Base-by-base conservation (phyloP, 768 basidiomycete genomes). In the Mycena maculata region DNA sequence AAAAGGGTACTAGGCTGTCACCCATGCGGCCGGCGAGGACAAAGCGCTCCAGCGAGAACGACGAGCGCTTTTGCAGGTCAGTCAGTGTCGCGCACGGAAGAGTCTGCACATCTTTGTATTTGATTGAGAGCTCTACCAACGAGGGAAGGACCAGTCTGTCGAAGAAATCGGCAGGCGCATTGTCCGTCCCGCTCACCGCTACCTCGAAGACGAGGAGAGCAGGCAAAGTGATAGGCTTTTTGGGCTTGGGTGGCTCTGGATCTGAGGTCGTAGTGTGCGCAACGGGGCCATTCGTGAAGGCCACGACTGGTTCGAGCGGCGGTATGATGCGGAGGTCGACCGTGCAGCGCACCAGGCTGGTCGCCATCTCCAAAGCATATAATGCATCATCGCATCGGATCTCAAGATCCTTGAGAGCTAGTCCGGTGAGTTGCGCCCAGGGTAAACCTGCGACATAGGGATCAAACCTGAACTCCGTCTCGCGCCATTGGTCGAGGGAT, bases 61-160 rank as follows among this genome's bases (percentile, higher is more conserved):
- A 38, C 8, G 69, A 70, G 27, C 69, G 69, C 3, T 27, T 60
- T 42, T 70, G 69, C 20, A 70, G n/a, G 8, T 15, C 60, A 42
- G 38, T 36, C 1, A 70, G 57, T 1, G 58, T 55, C 16, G 30
- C 50, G 48, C 65, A 60, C 0, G 62, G 65, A 9, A 67, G 59
- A 36, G 20, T 6, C 25, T 28, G 38, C 4, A 10, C 18, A 31
- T 55, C 47, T n/a, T 41, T 63, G 44, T 38, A 31, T 22, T 42
- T 52, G 25, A 70, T 63, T 16, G 69, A 54, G 1, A 70, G 47
- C 5, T 60, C 64, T 47, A 39, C 48, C 10, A 70, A 52, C 9
- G 60, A 58, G 18, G 69, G 69, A n/a, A 70, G 58, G 27, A 60
- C 33, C 20, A 70, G 20, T 7, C 63, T 39, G 58, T 63, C 52